Percentiles rank a stretch among this genome's conserved stretches.
phyloP scores from a whole-genome alignment of 345 rosid genomes.

The Cardiospermum halicacabum region DNA sequence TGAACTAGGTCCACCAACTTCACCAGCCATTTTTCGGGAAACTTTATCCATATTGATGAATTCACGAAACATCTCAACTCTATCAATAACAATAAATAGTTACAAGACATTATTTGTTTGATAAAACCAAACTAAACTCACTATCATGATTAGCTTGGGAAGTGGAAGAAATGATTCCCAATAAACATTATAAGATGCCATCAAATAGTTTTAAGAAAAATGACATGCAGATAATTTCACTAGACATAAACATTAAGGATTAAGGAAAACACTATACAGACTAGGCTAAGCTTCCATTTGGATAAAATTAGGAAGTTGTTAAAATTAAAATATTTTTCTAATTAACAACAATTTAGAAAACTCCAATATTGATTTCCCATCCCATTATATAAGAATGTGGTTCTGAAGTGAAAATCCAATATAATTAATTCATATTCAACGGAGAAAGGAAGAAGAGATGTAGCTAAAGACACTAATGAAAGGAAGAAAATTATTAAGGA shows the following conservation, averaged over 20 bases:
- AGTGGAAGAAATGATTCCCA: background rate
- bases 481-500: background rate
- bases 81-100: constrained; percentile 33
- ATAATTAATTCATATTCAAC: too few species aligned
- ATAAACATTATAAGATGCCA: background rate
- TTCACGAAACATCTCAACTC: constrained; percentile 96
- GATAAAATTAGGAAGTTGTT: too few species aligned
- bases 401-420: background rate
- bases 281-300: too few species aligned
- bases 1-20: constrained; percentile 76
- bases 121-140: background rate
- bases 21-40: constrained; percentile 87
- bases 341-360: background rate
- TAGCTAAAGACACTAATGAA: background rate
- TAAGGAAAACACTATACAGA: too few species aligned
- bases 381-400: background rate
- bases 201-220: constrained; percentile 4
- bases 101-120: constrained; percentile 21
- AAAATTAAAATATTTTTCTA: too few species aligned
- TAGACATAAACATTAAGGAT: constrained; percentile 1
- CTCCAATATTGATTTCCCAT: too few species aligned
- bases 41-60: constrained; percentile 88
- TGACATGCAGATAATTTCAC: background rate
- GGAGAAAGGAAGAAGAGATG: background rate
- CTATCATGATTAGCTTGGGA: background rate